These are phyloP conservation scores for Plasmodium cynomolgi DNA, from an alignment of 169 alveolate species.

Conservation along the genomic window DNA sequence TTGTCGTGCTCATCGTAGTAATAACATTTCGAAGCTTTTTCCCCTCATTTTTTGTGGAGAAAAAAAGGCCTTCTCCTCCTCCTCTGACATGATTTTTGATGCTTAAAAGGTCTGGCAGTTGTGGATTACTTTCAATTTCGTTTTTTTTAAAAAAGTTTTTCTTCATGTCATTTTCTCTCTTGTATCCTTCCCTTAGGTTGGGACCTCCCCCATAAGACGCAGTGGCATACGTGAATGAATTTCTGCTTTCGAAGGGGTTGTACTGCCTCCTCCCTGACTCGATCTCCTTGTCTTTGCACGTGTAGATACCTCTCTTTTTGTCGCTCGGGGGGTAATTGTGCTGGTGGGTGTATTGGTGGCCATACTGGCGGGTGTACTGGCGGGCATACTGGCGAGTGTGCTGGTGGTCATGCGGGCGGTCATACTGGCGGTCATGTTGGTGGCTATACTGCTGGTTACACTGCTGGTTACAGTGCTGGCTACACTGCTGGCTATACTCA, in stretches of 20 bases:
- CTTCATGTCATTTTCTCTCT: neutral
- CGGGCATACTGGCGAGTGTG: neutral
- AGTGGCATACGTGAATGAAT: neutral
- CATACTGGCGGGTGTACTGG: neutral
- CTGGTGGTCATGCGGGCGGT: neutral
- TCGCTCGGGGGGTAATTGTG: neutral
- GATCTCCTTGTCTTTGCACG: neutral
- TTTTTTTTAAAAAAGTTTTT: neutral
- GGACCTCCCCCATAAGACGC: neutral
- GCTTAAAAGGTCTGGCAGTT: neutral
- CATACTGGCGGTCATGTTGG: no score
- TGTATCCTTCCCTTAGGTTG: neutral
- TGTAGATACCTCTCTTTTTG: neutral
- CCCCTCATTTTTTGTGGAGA: neutral
- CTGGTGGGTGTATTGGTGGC: neutral
- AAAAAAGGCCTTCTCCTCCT: neutral
- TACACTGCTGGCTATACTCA: neutral
- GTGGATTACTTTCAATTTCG: neutral
- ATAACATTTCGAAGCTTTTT: neutral
- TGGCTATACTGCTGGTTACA: no score
- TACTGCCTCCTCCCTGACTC: neutral
- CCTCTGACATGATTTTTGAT: neutral
- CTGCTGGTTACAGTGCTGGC: no score
- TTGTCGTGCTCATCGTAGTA: neutral
- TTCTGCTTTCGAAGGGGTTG: slow-evolving; percentile 8